Evolutionary conservation across 768 basidiomycete species (phyloP).

Genomic region (Galerina marginata): DNA sequence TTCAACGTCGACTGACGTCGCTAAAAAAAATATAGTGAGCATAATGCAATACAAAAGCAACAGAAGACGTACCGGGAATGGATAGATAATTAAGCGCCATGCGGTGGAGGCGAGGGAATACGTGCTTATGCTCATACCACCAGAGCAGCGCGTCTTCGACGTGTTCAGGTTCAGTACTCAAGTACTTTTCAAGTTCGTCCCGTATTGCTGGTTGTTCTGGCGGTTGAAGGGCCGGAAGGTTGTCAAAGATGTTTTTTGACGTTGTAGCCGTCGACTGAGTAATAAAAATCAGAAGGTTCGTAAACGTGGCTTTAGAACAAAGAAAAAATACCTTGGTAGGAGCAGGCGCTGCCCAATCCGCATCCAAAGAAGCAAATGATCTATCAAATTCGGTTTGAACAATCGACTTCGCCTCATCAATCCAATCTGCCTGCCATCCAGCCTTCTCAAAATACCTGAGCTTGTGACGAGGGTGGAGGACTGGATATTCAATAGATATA

Average conservation of each 20-base stretch:
- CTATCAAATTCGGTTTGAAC: constrained; percentile 15
- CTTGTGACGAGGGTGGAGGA: constrained; percentile 32
- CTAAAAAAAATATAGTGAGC: background rate
- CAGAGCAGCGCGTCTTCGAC: constrained; percentile 13
- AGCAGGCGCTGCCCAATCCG: background rate
- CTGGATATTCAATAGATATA: constrained; percentile 8
- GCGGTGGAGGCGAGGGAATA: constrained; percentile 15
- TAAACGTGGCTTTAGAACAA: background rate
- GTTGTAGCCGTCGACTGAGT: background rate
- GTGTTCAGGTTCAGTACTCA: constrained; percentile 32
- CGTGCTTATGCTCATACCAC: constrained; percentile 13
- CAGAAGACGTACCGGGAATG: background rate
- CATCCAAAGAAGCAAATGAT: background rate
- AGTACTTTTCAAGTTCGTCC: constrained; percentile 23
- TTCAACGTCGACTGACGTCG: constrained; percentile 2
- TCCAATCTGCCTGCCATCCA: constrained; percentile 26
- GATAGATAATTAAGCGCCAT: constrained; percentile 15
- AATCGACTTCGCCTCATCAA: constrained; percentile 21
- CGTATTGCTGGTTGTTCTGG: constrained; percentile 10
- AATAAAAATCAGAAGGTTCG: background rate
- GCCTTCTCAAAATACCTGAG: constrained; percentile 28
- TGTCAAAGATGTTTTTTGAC: constrained; percentile 29
- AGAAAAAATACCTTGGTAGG: background rate
- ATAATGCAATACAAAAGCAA: background rate
- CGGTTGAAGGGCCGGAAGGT: constrained; percentile 22